Evolutionary conservation across 2,329 filamentous ascomycete species (phyloP).

Genomic region (Ophiostoma piceae): DNA sequence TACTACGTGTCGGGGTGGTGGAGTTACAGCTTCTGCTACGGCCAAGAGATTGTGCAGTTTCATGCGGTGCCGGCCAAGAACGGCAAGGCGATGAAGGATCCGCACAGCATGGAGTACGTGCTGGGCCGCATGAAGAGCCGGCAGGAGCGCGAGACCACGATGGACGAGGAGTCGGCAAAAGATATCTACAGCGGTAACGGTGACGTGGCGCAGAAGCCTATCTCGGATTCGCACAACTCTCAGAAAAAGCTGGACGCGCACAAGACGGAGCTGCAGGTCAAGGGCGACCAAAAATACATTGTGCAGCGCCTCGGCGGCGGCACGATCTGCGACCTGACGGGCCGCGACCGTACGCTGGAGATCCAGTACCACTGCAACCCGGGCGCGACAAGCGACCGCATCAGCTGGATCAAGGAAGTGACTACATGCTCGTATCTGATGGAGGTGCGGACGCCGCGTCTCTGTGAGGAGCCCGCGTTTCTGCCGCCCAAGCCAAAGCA

Average conservation of each 20-base stretch:
- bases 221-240: constrained; percentile 21
- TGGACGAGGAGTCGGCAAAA: constrained; percentile 13
- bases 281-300: constrained; percentile 78
- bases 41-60: constrained; percentile 80
- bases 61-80: constrained; percentile 72
- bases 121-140: constrained; percentile 55
- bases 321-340: constrained; percentile 80
- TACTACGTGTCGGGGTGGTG: constrained; percentile 85
- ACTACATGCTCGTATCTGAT: constrained; percentile 89
- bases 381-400: constrained; percentile 64
- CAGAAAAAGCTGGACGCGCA: constrained; percentile 32
- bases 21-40: constrained; percentile 94
- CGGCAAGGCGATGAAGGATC: constrained; percentile 72
- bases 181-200: constrained; percentile 24
- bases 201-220: constrained; percentile 26
- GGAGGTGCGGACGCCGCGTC: constrained; percentile 81
- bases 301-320: constrained; percentile 76
- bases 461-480: constrained; percentile 85
- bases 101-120: constrained; percentile 67
- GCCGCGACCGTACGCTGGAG: constrained; percentile 74
- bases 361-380: constrained; percentile 77
- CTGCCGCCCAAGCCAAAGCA: constrained; percentile 71
- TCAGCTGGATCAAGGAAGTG: constrained; percentile 89
- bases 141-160: neutral
- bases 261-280: constrained; percentile 66